Evolutionary conservation across 345 rosid genomes (phyloP), one percentile per base, ranked within the genome.

Genomic region (Euclidium syriacum): DNA sequence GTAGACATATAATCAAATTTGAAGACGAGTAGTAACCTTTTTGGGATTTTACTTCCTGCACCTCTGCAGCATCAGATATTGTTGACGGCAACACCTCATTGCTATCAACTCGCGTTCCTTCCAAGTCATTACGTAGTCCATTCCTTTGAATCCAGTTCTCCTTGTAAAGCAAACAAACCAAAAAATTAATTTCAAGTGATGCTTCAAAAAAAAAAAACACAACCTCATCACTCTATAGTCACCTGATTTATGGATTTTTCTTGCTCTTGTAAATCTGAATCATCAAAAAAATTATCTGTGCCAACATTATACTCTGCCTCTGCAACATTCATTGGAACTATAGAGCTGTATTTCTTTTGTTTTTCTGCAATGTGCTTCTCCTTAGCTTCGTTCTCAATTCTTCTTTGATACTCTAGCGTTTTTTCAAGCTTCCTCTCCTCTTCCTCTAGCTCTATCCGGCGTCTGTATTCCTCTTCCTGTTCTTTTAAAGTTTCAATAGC

Each of bases 391-490:
- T 85, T 76, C 85, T 94, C 97, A 69, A 90, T 83, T 68, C 70
- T 75, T 66, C 95, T 87, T 75, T 90, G 99, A 71, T 87, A 85
- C 75, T 85, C 91, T 52, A 94, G 66, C 23, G 92, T 79, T 77
- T 81, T 91, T 76, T 85, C 87, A 18, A 90, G 96, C 80, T 85
- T 87, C 71, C 85, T 80, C 68, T 84, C 99, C 87, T 90, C 97
- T 39, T 75, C 90, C 78, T 87, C 95, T 58, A 83, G 85, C 85
- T 90, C 96, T 61, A 81, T 72, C 77, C 65, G 83, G 70, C 78
- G 84, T 77, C 79, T 83, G 60, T 79, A 67, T 77, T 87, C 96
- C 65, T 87, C 96, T 56, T 86, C 95, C 71, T 75, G 83, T 52
- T 77, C 77, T 74, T 78, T 84, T 51, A 79, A 70, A 66, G 75